phyloP scores from a whole-genome alignment of 2,329 filamentous ascomycete species.

The Seiridium cupressi region DNA sequence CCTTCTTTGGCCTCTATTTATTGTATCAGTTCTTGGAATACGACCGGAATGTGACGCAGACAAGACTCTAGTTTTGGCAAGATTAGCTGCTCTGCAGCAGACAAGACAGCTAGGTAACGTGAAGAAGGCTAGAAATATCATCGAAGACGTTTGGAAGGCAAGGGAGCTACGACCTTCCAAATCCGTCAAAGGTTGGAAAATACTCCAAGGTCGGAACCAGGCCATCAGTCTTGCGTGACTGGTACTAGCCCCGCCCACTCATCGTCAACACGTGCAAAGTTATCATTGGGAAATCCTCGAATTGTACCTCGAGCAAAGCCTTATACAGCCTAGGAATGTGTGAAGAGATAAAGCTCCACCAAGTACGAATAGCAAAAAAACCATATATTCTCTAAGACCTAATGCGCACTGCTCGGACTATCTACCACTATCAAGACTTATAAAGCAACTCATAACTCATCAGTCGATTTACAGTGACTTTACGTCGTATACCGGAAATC shows the following conservation, averaged over 20 bases:
- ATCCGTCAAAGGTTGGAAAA: slow-evolving; percentile 12
- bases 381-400: too few relatives aligned
- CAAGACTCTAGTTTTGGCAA: neutral
- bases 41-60: neutral
- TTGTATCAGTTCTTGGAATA: neutral
- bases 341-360: too few relatives aligned
- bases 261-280: neutral
- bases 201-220: slow-evolving; percentile 10
- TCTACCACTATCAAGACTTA: neutral
- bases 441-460: neutral
- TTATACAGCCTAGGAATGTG: too few relatives aligned
- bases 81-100: slow-evolving; percentile 1
- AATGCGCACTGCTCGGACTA: too few relatives aligned
- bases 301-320: too few relatives aligned
- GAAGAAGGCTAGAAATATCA: slow-evolving; percentile 26
- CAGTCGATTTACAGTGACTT: too few relatives aligned
- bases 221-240: neutral
- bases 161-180: slow-evolving; percentile 18
- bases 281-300: too few relatives aligned
- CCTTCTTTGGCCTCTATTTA: neutral
- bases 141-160: slow-evolving; percentile 28
- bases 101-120: slow-evolving; percentile 28
- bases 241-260: neutral
- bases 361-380: too few relatives aligned
- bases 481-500: neutral